These are phyloP conservation scores for Leishmania lainsoni DNA, from an alignment of 208 protist species.

Conservation along the genomic window DNA sequence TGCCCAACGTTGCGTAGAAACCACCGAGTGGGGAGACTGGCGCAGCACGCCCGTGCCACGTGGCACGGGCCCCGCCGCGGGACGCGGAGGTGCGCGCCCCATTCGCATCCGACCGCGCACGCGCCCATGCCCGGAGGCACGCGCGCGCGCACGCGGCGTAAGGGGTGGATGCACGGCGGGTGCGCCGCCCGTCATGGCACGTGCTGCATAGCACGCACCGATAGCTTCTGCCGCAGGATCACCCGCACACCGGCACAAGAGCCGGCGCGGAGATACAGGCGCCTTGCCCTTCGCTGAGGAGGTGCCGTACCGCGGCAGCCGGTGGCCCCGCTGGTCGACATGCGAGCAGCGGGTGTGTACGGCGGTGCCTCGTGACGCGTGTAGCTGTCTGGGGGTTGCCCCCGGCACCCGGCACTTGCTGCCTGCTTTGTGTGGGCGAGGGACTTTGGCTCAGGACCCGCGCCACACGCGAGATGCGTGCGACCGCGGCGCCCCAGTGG, in stretches of 20 bases:
- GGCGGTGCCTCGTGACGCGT: conserved; percentile 30
- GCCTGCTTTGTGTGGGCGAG: conserved; percentile 48
- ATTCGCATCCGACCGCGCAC: conserved; percentile 11
- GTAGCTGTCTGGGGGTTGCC: conserved; percentile 23
- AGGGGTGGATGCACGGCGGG: conserved; percentile 30
- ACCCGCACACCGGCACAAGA: conserved; percentile 26
- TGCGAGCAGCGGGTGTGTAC: conserved; percentile 38
- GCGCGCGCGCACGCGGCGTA: neutral
- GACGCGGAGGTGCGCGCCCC: conserved; percentile 11
- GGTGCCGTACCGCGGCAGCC: conserved; percentile 31
- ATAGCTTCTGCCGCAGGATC: conserved; percentile 31
- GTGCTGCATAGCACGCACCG: conserved; percentile 11
- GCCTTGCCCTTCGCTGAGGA: conserved; percentile 21
- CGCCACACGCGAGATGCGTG: conserved; percentile 20
- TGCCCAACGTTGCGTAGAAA: conserved; percentile 30
- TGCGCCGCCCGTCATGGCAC: conserved; percentile 25
- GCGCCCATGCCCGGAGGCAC: neutral
- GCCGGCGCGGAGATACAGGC: conserved; percentile 30
- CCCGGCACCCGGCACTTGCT: conserved; percentile 64
- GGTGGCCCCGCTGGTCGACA: conserved; percentile 28
- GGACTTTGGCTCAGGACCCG: conserved; percentile 80
- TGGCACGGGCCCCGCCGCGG: conserved; percentile 25
- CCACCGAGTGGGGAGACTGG: conserved; percentile 29
- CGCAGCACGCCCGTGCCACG: conserved; percentile 26
- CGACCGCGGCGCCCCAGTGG: conserved; percentile 26